Base-by-base conservation (phyloP, 352 stramenopile species). In the Nothophytophthora sp. region DNA sequence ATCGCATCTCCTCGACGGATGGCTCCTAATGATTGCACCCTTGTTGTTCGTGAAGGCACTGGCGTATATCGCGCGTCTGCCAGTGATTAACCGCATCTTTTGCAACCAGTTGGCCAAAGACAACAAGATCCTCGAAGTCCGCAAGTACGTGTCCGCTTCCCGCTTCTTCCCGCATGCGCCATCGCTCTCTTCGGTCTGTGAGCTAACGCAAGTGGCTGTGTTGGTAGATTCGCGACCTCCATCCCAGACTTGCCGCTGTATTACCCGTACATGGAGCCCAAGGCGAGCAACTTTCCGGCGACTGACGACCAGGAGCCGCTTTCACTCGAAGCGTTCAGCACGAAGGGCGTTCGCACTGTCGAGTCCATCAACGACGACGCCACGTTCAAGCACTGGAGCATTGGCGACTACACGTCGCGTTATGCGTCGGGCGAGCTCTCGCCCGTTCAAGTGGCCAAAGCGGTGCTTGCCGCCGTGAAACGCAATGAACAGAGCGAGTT, bases 181-280 rank as follows among this genome's bases (percentile, higher is more conserved):
- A 20, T 34, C 30, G 15, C 13, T 44, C 22, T 35, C 4, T 20
- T 19, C 8, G 8, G 8, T 20, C 18, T n/a, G 4, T 6, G 15
- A 6, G 11, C 16, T 23, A 11, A 50, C 13, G 20, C 20, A 3
- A 42, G 29, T 41, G 16, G 49, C 16, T 28, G 7, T 57, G 22
- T 16, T 55, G 20, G 8, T 40, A 80, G 70, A 18, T 59, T 87
- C 23, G 82, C 82, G 7, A 73, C 82, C 2, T 75, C 61, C n/a
- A 65, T 92, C 18, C 60, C 73, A 5, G 64, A 95, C 40, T 48
- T 83, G 45, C 90, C 90, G 8, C 44, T 96, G 27, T 96, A 95
- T 55, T 94, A 93, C 57, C 86, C 88, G 28, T 86, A 79, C 38
- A 40, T 88, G 37, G 62, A 78, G 11, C 73, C 77, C 0, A 78